Evolutionary conservation across 768 basidiomycete genomes (phyloP), one percentile per base, ranked within the genome.

Genomic region (Lentinula sp.): DNA sequence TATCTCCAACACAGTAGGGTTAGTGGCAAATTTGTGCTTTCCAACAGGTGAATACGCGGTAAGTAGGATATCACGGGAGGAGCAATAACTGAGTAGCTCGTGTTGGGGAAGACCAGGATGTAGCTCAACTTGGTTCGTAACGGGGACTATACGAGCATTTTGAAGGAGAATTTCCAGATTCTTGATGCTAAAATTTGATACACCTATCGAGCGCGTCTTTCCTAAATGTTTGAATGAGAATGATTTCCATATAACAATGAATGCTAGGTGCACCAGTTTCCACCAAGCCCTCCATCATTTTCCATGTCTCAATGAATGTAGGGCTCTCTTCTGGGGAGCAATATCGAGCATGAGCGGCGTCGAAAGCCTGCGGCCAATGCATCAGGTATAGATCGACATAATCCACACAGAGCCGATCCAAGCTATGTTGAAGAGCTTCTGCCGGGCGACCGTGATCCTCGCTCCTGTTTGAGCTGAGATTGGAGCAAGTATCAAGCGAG

Each of bases 381-480:
- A 79, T 72, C 18, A 79, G 69, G 65, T 77, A 82, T n/a, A 83
- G 64, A 68, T 83, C 81, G 42, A 83, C 72, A 68, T 82, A 82
- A 41, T 76, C 75, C 16, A 71, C 66, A 28, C 69, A 69, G 16
- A 78, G 69, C 55, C 72, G 71, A 50, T 67, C 60, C 48, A 80
- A 65, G 57, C 73, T 74, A 33, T 60, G 59, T 28, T 79, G 67
- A 12, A 81, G 69, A 0, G 73, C 73, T 18, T 67, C 64, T 35
- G 65, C 57, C 7, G 77, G 77, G 23, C 66, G 62, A 37, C 66
- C 71, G 62, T 78, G 79, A 45, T 73, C 68, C 61, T 72, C 68
- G 48, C 70, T 62, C 56, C 71, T 76, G 62, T 51, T 54, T 6
- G 32, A 16, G 20, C 41, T 15, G 52, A 7, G n/a, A 8, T n/a